Conservation (phyloP, 106 monocot species). For the Triglochin maritima region DNA sequence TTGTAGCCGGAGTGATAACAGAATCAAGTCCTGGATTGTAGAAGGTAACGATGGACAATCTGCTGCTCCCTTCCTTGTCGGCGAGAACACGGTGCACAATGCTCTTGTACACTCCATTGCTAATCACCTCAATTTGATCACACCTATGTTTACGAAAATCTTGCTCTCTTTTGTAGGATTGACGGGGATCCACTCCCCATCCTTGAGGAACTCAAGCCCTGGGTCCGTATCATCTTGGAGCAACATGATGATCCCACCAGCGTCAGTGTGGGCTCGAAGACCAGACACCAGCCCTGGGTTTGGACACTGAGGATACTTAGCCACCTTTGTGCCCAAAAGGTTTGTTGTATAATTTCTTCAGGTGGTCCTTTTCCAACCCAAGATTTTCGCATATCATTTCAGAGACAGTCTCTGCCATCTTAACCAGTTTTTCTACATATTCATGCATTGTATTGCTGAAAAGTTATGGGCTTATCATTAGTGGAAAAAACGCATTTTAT, state of each 20-base stretch:
- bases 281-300: conserved; percentile 47
- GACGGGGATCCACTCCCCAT: conserved; percentile 39
- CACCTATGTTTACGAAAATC: conserved; percentile 62
- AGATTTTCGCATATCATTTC: conserved; percentile 50
- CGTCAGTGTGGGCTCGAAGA: conserved; percentile 68
- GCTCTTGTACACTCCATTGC: conserved; percentile 64
- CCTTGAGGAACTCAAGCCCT: conserved; percentile 51
- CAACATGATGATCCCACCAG: conserved; percentile 60
- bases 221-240: conserved; percentile 48
- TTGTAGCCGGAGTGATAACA: conserved; percentile 34
- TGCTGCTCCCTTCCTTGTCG: conserved; percentile 35
- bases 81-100: conserved; percentile 41
- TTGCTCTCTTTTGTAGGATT: conserved; percentile 31
- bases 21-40: conserved; percentile 56
- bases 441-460: conserved; percentile 19
- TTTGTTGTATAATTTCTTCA: conserved; percentile 44
- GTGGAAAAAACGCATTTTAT: not conserved
- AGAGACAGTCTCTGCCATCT: conserved; percentile 40
- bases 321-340: conserved; percentile 50
- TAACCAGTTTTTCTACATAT: conserved; percentile 28
- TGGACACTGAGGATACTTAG: conserved; percentile 51
- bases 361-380: conserved; percentile 38
- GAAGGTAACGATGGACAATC: conserved; percentile 64
- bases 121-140: conserved; percentile 65
- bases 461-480: not conserved